These are phyloP conservation scores for Brassica balearica DNA, from an alignment of 441 rosid species.

Conservation along the genomic window DNA sequence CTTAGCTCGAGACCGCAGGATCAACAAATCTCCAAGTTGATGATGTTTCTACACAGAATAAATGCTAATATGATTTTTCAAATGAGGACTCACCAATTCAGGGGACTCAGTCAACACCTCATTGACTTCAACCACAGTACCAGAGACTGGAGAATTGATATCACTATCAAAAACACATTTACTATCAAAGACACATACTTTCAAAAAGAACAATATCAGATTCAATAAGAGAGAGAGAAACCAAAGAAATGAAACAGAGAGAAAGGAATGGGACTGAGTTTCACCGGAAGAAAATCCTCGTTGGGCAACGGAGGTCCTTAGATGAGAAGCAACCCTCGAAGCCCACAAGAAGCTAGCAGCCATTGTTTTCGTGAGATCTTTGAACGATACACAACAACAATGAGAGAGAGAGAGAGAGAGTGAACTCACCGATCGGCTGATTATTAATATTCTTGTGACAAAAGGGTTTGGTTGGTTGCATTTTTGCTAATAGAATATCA, in stretches of 20 bases:
- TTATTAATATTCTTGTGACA: conserved; percentile 35
- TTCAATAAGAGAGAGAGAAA: neutral
- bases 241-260: conserved; percentile 18
- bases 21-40: conserved; percentile 13
- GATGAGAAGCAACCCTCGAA: conserved; percentile 83
- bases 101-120: conserved; percentile 64
- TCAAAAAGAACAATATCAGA: neutral
- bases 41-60: neutral
- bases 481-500: no score
- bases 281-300: conserved; percentile 79
- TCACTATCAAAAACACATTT: conserved; percentile 52
- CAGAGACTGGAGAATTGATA: conserved; percentile 58
- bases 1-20: conserved; percentile 3
- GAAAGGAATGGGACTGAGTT: neutral
- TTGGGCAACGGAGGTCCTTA: conserved; percentile 74
- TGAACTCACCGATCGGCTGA: conserved; percentile 38
- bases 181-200: no score
- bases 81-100: conserved; percentile 63
- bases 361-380: conserved; percentile 45
- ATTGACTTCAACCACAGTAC: conserved; percentile 77
- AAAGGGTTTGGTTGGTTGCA: conserved; percentile 39
- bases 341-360: conserved; percentile 50
- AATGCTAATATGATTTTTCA: neutral
- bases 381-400: conserved; percentile 23
- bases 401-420: neutral